Percentiles rank a stretch among this genome's conserved stretches.
Conservation (phyloP, 768 basidiomycete genomes). For the Russula earlei region DNA sequence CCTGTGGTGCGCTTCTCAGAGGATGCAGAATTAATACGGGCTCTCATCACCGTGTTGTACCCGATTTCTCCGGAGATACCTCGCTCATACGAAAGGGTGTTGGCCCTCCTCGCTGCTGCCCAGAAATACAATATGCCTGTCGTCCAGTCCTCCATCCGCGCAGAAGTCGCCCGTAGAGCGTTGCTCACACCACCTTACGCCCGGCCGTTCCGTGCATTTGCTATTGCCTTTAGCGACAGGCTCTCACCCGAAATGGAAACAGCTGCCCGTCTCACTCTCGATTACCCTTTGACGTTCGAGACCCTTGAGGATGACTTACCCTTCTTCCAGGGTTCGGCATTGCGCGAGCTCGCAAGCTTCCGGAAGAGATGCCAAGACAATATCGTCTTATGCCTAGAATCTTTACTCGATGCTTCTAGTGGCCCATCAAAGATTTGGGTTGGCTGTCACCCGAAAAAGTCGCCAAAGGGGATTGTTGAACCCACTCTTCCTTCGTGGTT, state of each 20-base stretch:
- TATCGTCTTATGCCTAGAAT: neutral
- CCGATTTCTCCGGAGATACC: conserved; percentile 3
- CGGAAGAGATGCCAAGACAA: neutral
- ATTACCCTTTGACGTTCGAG: conserved; percentile 7
- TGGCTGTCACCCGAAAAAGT: neutral
- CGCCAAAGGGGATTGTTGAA: no score
- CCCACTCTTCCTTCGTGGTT: neutral
- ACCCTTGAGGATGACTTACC: neutral
- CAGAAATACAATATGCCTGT: conserved; percentile 22
- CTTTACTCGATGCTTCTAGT: neutral
- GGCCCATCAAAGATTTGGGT: conserved; percentile 6
- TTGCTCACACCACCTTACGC: neutral
- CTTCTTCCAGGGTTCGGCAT: neutral
- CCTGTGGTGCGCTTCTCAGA: conserved; percentile 15
- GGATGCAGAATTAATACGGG: neutral
- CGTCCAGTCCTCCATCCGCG: conserved; percentile 1
- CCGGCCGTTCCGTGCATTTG: conserved; percentile 13
- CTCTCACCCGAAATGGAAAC: neutral
- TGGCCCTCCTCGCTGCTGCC: conserved; percentile 16
- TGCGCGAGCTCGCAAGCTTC: neutral
- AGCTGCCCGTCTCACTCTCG: neutral
- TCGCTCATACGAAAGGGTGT: neutral
- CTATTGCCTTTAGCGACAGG: conserved; percentile 6
- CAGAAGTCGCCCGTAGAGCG: neutral
- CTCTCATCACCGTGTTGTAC: conserved; percentile 11